Percentiles rank a stretch among this genome's conserved stretches.
Evolutionary conservation across 345 rosid species (phyloP).

Genomic region (Linum trigynum): DNA sequence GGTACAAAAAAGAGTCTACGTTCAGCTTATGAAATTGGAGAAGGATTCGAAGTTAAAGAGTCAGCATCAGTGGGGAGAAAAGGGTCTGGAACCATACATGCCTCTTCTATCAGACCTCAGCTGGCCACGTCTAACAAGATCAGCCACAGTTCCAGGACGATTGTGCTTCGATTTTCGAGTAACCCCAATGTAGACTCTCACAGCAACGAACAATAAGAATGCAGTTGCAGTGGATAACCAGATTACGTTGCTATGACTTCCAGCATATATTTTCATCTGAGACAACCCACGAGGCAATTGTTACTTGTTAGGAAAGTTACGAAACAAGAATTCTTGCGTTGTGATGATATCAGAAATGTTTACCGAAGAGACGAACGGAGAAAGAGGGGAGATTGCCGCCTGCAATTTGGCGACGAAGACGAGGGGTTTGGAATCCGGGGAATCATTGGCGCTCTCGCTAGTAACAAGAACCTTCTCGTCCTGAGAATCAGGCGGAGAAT

Average conservation of each 20-base stretch:
- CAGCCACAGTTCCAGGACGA: conserved; percentile 68
- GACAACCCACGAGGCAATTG: neutral
- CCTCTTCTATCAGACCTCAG: conserved; percentile 97
- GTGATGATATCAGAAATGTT: neutral
- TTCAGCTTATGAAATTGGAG: too few species aligned
- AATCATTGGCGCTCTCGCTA: neutral
- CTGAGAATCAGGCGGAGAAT: too few species aligned
- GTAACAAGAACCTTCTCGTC: conserved; percentile 1
- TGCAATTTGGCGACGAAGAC: conserved; percentile 24
- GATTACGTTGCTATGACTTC: conserved; percentile 24
- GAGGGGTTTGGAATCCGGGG: conserved; percentile 14
- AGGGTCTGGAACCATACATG: conserved; percentile 64
- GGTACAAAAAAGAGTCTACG: too few species aligned
- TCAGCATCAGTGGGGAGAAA: neutral
- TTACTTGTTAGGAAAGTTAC: too few species aligned
- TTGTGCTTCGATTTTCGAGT: conserved; percentile 34
- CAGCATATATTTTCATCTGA: conserved; percentile 39
- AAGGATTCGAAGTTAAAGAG: too few species aligned
- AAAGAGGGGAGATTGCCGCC: conserved; percentile 32
- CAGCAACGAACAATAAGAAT: conserved; percentile 31
- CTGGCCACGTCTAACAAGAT: conserved; percentile 97
- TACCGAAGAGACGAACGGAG: conserved; percentile 61
- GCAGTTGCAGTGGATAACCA: conserved; percentile 49
- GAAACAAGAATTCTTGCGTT: too few species aligned
- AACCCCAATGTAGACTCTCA: conserved; percentile 32